Evolutionary conservation across 208 protist species (phyloP).

Genomic region (Tetramitus jugosus): DNA sequence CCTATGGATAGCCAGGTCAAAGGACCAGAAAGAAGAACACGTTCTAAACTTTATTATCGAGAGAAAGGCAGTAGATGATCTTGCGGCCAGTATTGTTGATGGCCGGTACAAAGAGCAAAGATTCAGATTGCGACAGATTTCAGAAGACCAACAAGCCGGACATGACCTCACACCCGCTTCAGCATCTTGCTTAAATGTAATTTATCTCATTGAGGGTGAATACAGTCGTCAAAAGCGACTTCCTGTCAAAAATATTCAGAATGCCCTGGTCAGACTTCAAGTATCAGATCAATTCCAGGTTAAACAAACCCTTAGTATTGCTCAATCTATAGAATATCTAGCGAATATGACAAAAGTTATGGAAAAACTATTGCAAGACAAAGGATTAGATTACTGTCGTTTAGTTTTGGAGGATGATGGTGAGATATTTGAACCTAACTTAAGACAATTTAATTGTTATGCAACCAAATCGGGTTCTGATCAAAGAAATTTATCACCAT

Average conservation of each 20-base stretch:
- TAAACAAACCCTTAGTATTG: constrained; percentile 9
- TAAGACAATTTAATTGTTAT: background rate
- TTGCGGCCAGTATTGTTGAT: constrained; percentile 34
- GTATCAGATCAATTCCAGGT: constrained; percentile 14
- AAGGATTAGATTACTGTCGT: background rate
- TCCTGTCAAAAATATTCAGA: background rate
- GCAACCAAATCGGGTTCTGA: constrained; percentile 9
- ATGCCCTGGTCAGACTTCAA: constrained; percentile 20
- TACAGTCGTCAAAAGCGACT: constrained; percentile 16
- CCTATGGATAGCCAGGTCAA: constrained; percentile 28
- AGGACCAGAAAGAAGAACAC: background rate
- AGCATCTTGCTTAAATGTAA: too few relatives aligned
- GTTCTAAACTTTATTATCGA: constrained; percentile 39
- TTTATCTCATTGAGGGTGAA: background rate
- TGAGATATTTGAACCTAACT: too few relatives aligned
- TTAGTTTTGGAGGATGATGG: background rate
- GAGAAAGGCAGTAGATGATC: constrained; percentile 37
- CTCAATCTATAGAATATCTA: background rate
- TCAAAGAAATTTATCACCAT: background rate
- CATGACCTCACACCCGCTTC: too few relatives aligned
- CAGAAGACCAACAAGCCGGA: too few relatives aligned
- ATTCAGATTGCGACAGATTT: constrained; percentile 30
- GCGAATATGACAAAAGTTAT: background rate
- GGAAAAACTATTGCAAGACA: background rate
- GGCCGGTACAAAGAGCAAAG: constrained; percentile 45